phyloP scores from a whole-genome alignment of 352 stramenopile genomes.

The Pythium volutum region DNA sequence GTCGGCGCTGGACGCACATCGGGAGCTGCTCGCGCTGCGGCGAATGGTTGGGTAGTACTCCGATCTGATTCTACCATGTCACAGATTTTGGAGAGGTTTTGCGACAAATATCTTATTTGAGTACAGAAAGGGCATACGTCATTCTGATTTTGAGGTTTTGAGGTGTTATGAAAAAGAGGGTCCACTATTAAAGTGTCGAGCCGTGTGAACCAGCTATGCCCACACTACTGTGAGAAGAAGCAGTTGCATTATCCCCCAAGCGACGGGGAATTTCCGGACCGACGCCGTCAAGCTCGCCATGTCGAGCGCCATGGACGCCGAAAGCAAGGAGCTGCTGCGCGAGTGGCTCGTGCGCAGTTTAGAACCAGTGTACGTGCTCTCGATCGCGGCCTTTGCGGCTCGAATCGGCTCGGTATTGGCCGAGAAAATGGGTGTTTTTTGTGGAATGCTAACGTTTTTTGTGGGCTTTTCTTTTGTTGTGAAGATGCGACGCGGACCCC shows the following conservation, averaged over 20 bases:
- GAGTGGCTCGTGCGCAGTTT: conserved; percentile 86
- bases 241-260: conserved; percentile 8
- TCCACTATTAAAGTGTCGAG: conserved; percentile 12
- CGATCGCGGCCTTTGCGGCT: background rate
- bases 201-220: conserved; percentile 18
- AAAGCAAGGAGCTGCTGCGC: conserved; percentile 76
- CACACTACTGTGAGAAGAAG: background rate
- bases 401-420: background rate
- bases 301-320: conserved; percentile 53
- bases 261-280: background rate
- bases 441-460: conserved; percentile 4
- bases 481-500: conserved; percentile 85
- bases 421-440: background rate
- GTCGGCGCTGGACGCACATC: conserved; percentile 2
- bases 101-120: background rate
- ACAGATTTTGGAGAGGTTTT: background rate
- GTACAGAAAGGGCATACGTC: background rate
- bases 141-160: conserved; percentile 11
- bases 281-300: background rate
- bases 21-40: conserved; percentile 5
- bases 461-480: conserved; percentile 1
- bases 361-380: conserved; percentile 69
- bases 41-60: background rate
- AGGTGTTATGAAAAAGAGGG: conserved; percentile 5
- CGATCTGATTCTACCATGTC: conserved; percentile 15